Evolutionary conservation across 2,329 filamentous ascomycete genomes (phyloP).

Genomic region (Fusarium nodosum): DNA sequence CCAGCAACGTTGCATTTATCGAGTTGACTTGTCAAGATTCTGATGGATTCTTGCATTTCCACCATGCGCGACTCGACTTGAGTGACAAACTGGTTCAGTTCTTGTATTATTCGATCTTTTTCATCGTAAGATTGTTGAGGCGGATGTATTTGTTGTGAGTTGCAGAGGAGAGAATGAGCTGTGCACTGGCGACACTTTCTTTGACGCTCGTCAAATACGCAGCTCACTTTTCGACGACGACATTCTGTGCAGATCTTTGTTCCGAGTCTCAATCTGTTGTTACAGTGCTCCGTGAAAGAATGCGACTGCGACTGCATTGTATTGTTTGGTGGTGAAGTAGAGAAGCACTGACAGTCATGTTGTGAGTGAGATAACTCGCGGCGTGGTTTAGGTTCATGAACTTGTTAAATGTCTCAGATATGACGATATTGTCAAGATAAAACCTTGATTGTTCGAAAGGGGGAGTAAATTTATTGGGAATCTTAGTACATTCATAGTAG

Average conservation of each 20-base stretch:
- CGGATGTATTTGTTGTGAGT: slow-evolving; percentile 56
- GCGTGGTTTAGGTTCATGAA: background rate
- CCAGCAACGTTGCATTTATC: background rate
- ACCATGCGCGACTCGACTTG: slow-evolving; percentile 26
- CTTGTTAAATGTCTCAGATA: slow-evolving; percentile 6
- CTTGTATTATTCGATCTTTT: slow-evolving; percentile 10
- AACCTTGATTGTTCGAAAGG: slow-evolving; percentile 5
- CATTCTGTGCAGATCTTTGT: slow-evolving; percentile 58
- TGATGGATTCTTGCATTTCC: slow-evolving; percentile 21
- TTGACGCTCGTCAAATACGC: slow-evolving; percentile 58
- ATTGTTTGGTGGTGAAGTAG: slow-evolving; percentile 4
- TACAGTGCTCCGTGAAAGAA: slow-evolving; percentile 3
- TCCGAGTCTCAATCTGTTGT: slow-evolving; percentile 52
- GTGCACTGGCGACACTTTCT: slow-evolving; percentile 60
- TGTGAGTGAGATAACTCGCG: background rate
- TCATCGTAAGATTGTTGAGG: background rate
- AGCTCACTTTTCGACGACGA: slow-evolving; percentile 64
- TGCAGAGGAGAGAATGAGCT: slow-evolving; percentile 59
- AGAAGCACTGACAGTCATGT: slow-evolving; percentile 1
- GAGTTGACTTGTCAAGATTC: background rate
- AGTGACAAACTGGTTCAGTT: slow-evolving; percentile 3
- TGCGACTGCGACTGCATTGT: background rate
- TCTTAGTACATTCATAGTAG: background rate
- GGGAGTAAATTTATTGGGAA: background rate
- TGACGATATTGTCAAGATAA: background rate